Percentiles rank a stretch among this genome's conserved stretches.
Evolutionary conservation across 306 rosid genomes (phyloP).

Genomic region (Lathyrus oleraceus): DNA sequence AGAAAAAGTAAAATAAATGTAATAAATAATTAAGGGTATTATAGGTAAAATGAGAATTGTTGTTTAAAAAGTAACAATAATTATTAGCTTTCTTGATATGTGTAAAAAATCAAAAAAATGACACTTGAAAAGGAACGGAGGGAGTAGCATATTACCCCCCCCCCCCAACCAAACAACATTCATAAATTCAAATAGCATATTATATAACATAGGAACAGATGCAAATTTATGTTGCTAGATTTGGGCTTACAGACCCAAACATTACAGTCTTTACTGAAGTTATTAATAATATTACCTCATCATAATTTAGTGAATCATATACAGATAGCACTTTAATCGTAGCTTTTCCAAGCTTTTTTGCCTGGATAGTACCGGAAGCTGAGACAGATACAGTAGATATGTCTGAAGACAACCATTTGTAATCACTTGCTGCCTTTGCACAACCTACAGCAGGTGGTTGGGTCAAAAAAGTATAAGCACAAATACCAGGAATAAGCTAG

Average conservation of each 20-base stretch:
- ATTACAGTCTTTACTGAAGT: constrained; percentile 3
- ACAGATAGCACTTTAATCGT: constrained; percentile 69
- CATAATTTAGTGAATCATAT: constrained; percentile 72
- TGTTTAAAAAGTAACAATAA: no score
- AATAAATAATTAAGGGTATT: no score
- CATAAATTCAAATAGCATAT: constrained; percentile 19
- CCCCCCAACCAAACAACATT: constrained; percentile 22
- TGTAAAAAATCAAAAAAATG: no score
- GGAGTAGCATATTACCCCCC: constrained; percentile 19
- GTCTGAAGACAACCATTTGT: constrained; percentile 88
- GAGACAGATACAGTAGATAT: constrained; percentile 63
- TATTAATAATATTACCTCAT: constrained; percentile 64
- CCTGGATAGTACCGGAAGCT: constrained; percentile 85
- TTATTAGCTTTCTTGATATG: no score
- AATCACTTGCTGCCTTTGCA: constrained; percentile 69
- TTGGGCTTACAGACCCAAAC: constrained; percentile 27
- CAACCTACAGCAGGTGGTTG: constrained; percentile 59
- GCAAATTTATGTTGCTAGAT: constrained; percentile 17
- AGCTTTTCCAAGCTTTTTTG: constrained; percentile 86
- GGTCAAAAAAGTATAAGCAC: constrained; percentile 31
- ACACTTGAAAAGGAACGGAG: no score
- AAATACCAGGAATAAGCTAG: constrained; percentile 30
- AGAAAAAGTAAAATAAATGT: no score
- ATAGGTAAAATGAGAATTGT: no score
- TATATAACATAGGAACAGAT: constrained; percentile 4